Percentiles rank a stretch among this genome's conserved stretches.
Evolutionary conservation across 805 yeast species (phyloP).

Genomic region (Candida adriatica): DNA sequence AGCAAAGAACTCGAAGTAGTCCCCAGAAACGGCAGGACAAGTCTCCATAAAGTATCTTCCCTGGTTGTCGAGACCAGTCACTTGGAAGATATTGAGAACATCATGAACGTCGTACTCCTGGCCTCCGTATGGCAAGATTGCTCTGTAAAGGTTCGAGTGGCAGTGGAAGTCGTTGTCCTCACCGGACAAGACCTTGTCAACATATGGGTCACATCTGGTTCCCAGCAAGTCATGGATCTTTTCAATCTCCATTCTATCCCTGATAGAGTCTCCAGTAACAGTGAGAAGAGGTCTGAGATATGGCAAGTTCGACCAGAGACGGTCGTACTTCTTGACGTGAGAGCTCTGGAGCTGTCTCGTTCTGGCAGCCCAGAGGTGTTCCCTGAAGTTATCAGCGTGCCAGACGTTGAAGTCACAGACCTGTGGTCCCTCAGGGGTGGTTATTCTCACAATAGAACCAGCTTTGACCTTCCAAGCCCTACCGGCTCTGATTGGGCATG

Average conservation of each 20-base stretch:
- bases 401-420: slow-evolving; percentile 65
- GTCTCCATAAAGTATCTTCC: slow-evolving; percentile 69
- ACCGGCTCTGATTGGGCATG: slow-evolving; percentile 50
- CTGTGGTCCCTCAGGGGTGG: slow-evolving; percentile 65
- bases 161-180: slow-evolving; percentile 62
- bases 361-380: slow-evolving; percentile 63
- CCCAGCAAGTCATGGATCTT: slow-evolving; percentile 60
- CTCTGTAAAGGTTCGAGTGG: slow-evolving; percentile 56
- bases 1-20: slow-evolving; percentile 61
- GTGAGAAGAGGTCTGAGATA: slow-evolving; percentile 58
- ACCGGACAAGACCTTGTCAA: slow-evolving; percentile 55
- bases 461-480: slow-evolving; percentile 59
- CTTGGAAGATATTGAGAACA: slow-evolving; percentile 62
- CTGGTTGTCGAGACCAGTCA: slow-evolving; percentile 57
- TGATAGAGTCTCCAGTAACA: slow-evolving; percentile 54
- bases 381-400: slow-evolving; percentile 55
- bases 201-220: slow-evolving; percentile 65
- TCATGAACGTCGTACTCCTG: slow-evolving; percentile 64
- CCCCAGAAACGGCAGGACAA: slow-evolving; percentile 53
- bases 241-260: slow-evolving; percentile 56
- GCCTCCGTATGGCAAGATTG: slow-evolving; percentile 52
- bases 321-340: slow-evolving; percentile 54
- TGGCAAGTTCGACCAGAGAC: slow-evolving; percentile 63
- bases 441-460: slow-evolving; percentile 49
- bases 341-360: slow-evolving; percentile 60